These are phyloP conservation scores for Castanospermum australe DNA, from an alignment of 306 rosid genomes.

Conservation along the genomic window DNA sequence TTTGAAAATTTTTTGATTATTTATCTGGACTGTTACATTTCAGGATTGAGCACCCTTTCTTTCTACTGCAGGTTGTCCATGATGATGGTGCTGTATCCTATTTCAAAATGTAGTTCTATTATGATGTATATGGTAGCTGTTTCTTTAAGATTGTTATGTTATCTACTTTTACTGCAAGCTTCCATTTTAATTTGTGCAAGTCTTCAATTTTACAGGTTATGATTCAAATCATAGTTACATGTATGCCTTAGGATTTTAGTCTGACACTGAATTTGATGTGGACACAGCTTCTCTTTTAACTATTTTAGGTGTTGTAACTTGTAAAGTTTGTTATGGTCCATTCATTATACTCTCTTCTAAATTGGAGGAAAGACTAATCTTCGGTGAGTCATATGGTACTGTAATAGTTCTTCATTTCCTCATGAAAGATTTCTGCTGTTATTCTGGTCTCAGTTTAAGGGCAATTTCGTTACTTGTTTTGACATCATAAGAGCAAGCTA, in stretches of 20 bases:
- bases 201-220: neutral
- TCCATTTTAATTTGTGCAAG: neutral
- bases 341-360: neutral
- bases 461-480: neutral
- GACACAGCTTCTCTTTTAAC: neutral
- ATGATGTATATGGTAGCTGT: constrained; percentile 9
- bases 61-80: constrained; percentile 79
- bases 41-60: constrained; percentile 23
- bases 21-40: neutral
- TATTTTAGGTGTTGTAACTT: neutral
- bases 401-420: neutral
- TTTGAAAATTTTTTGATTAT: neutral
- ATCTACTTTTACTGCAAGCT: neutral
- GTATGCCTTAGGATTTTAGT: constrained; percentile 17
- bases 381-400: neutral
- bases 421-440: neutral
- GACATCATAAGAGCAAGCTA: neutral
- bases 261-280: neutral
- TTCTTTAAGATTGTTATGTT: neutral
- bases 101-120: constrained; percentile 18
- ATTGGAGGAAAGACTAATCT: neutral
- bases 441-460: neutral
- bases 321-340: neutral
- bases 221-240: neutral
- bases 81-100: constrained; percentile 98